These are phyloP conservation scores for Podospora didyma DNA, from an alignment of 495 filamentous ascomycete genomes.

Conservation along the genomic window DNA sequence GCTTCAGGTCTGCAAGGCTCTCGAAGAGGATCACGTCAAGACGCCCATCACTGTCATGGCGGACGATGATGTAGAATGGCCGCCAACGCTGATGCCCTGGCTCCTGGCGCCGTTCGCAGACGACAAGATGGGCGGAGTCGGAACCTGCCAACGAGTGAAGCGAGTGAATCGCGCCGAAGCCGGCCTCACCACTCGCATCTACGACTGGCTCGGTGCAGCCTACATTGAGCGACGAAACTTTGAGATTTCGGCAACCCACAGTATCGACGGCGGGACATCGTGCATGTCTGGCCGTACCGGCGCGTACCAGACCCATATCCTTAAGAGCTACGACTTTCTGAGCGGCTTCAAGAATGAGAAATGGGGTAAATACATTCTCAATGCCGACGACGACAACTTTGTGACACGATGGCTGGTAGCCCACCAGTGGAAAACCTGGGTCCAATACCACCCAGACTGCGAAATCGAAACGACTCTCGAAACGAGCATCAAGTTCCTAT, in stretches of 20 bases:
- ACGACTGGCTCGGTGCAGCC: constrained; percentile 73
- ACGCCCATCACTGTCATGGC: constrained; percentile 77
- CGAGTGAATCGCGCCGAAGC: constrained; percentile 65
- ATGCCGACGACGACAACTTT: constrained; percentile 83
- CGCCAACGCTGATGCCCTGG: constrained; percentile 70
- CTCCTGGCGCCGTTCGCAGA: constrained; percentile 83
- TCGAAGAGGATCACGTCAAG: constrained; percentile 60
- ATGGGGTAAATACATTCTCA: constrained; percentile 69
- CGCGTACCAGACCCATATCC: constrained; percentile 74
- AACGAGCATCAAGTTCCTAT: constrained; percentile 67
- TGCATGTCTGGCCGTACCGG: constrained; percentile 86
- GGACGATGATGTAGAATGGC: constrained; percentile 88
- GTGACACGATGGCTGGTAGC: constrained; percentile 77
- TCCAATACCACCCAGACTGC: constrained; percentile 70
- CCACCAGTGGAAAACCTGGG: constrained; percentile 70
- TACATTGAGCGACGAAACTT: constrained; percentile 86
- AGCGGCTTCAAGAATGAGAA: constrained; percentile 67
- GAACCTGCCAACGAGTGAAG: constrained; percentile 75
- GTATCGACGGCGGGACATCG: constrained; percentile 79
- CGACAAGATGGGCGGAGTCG: constrained; percentile 70
- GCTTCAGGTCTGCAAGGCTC: constrained; percentile 74
- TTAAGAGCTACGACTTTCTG: constrained; percentile 72
- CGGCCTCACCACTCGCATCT: constrained; percentile 54
- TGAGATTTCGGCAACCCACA: constrained; percentile 81
- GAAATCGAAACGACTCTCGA: constrained; percentile 75